These are phyloP conservation scores for Thraustotheca clavata DNA, from an alignment of 352 stramenopile species.

Conservation along the genomic window DNA sequence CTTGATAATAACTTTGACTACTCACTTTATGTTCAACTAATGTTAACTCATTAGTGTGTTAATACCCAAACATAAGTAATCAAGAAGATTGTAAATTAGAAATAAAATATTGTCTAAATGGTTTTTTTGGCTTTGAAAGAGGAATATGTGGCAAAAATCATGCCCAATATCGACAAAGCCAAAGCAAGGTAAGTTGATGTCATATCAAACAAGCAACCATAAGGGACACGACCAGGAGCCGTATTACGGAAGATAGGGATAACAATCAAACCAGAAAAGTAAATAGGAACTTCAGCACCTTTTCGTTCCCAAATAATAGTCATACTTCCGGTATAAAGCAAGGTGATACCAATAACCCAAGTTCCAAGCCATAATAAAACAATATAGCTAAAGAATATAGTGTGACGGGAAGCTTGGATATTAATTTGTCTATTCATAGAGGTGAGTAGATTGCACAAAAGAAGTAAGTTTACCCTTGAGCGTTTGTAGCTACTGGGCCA, in stretches of 20 bases:
- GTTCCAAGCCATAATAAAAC: background rate
- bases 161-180: background rate
- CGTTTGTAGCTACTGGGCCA: too few relatives aligned
- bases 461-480: too few relatives aligned
- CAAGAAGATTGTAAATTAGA: too few relatives aligned
- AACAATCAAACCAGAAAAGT: conserved; percentile 7
- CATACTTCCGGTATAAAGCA: background rate
- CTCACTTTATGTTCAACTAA: too few relatives aligned
- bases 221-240: background rate
- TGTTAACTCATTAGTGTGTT: too few relatives aligned
- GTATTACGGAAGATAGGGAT: conserved; percentile 12
- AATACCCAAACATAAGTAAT: too few relatives aligned
- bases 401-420: background rate
- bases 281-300: background rate
- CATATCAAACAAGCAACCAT: conserved; percentile 16
- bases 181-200: conserved; percentile 11
- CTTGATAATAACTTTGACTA: too few relatives aligned
- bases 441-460: too few relatives aligned
- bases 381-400: conserved; percentile 1
- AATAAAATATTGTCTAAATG: too few relatives aligned
- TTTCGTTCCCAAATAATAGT: conserved; percentile 6
- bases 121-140: too few relatives aligned
- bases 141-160: background rate
- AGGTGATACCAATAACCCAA: conserved; percentile 2
- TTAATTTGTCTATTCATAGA: background rate